These are phyloP conservation scores for Populus hybrid DNA, from an alignment of 441 rosid genomes.

Conservation along the genomic window DNA sequence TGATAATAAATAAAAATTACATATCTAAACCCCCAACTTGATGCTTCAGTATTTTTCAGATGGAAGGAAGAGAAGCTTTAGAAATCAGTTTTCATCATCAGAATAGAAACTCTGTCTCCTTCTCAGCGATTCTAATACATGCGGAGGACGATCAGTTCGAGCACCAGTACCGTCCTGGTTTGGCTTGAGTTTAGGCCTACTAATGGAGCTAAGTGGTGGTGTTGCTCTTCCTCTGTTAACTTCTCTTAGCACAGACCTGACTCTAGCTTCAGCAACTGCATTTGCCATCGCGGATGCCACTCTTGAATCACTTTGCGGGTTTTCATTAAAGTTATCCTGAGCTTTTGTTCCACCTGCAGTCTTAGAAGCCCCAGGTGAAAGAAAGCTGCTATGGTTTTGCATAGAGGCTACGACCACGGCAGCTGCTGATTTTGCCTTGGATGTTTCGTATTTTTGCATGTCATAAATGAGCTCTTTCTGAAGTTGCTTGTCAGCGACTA, in stretches of 20 bases:
- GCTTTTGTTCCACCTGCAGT: conserved; percentile 13
- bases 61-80: not conserved
- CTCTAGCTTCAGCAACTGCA: conserved; percentile 59
- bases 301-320: conserved; percentile 31
- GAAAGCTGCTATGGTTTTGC: conserved; percentile 33
- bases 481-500: conserved; percentile 86
- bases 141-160: conserved; percentile 43
- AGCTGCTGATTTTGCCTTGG: conserved; percentile 54
- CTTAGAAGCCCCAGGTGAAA: conserved; percentile 30
- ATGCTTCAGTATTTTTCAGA: not conserved
- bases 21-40: too few relatives aligned
- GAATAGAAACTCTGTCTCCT: conserved; percentile 61
- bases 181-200: conserved; percentile 65
- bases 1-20: too few relatives aligned
- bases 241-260: conserved; percentile 71
- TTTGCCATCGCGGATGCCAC: conserved; percentile 70
- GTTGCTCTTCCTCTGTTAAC: conserved; percentile 57
- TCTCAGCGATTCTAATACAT: conserved; percentile 76
- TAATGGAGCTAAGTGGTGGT: conserved; percentile 71
- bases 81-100: conserved; percentile 58
- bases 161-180: conserved; percentile 30
- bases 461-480: conserved; percentile 90
- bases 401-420: conserved; percentile 43
- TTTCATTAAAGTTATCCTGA: conserved; percentile 15
- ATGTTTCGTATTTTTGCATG: conserved; percentile 79